These are phyloP conservation scores for Aurifilum marmelostoma DNA, from an alignment of 2,329 filamentous ascomycete genomes.

Conservation along the genomic window DNA sequence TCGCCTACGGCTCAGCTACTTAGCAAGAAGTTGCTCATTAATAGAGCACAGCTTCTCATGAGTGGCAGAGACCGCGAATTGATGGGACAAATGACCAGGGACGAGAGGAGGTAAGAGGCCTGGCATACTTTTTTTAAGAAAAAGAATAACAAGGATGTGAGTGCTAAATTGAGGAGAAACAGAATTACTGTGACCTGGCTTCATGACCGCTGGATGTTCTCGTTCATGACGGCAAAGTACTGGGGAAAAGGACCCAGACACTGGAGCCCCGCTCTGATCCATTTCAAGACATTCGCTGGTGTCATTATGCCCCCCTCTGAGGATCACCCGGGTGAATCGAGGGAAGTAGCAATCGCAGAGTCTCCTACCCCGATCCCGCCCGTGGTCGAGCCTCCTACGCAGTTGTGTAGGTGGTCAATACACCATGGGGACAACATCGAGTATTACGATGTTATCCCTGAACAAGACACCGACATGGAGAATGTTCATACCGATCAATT, in stretches of 20 bases:
- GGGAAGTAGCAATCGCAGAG: background rate
- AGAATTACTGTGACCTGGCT: slow-evolving; percentile 30
- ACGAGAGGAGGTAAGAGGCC: background rate
- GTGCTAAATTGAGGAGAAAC: slow-evolving; percentile 8
- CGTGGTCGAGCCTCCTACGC: background rate
- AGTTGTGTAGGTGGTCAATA: slow-evolving; percentile 16
- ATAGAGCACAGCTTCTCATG: slow-evolving; percentile 11
- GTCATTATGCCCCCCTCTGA: background rate
- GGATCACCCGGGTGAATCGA: background rate
- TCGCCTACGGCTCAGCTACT: slow-evolving; percentile 8
- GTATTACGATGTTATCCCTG: background rate
- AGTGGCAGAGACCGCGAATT: background rate
- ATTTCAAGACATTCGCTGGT: slow-evolving; percentile 25
- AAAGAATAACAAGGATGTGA: background rate
- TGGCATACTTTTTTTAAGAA: too few relatives aligned
- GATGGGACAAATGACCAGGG: slow-evolving; percentile 13
- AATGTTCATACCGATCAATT: background rate
- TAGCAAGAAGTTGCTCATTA: slow-evolving; percentile 4
- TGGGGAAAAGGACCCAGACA: slow-evolving; percentile 33
- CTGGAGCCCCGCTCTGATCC: slow-evolving; percentile 23
- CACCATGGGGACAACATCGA: background rate
- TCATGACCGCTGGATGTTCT: slow-evolving; percentile 35
- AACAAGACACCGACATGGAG: background rate
- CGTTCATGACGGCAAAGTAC: slow-evolving; percentile 34
- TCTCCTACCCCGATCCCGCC: background rate